These are phyloP conservation scores for Helianthus tuberosus DNA, from an alignment of 129 eudicot genomes.

Conservation along the genomic window DNA sequence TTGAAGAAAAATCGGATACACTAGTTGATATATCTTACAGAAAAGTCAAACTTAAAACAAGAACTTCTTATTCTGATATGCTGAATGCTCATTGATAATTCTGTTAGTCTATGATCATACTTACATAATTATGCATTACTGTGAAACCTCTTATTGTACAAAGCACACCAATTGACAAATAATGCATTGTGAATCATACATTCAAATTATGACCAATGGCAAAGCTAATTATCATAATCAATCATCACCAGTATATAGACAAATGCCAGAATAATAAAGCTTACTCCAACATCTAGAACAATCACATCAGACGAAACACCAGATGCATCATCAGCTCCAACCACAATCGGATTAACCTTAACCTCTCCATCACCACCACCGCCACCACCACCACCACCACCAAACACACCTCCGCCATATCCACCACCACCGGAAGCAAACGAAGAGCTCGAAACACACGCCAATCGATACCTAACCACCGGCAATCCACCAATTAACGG, in stretches of 20 bases:
- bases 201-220: not conserved
- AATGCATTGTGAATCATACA: not conserved
- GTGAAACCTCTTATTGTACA: not conserved
- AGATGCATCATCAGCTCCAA: conserved; percentile 54
- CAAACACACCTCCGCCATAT: conserved; percentile 44
- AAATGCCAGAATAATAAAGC: conserved; percentile 6
- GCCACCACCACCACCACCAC: conserved; percentile 50
- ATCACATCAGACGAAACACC: conserved; percentile 74
- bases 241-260: not conserved
- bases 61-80: not conserved
- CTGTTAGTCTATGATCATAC: not conserved
- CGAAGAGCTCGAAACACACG: conserved; percentile 61
- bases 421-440: conserved; percentile 72
- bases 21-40: not conserved
- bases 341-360: conserved; percentile 46
- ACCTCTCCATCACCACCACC: conserved; percentile 68
- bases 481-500: conserved; percentile 27
- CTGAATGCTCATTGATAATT: not conserved
- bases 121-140: not conserved
- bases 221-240: conserved; percentile 22
- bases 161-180: not conserved
- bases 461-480: conserved; percentile 36
- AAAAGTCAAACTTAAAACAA: not conserved
- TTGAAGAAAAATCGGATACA: not conserved
- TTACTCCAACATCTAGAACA: conserved; percentile 85